Conservation (phyloP, 257 asterid genomes). For the Ballota nigra region DNA sequence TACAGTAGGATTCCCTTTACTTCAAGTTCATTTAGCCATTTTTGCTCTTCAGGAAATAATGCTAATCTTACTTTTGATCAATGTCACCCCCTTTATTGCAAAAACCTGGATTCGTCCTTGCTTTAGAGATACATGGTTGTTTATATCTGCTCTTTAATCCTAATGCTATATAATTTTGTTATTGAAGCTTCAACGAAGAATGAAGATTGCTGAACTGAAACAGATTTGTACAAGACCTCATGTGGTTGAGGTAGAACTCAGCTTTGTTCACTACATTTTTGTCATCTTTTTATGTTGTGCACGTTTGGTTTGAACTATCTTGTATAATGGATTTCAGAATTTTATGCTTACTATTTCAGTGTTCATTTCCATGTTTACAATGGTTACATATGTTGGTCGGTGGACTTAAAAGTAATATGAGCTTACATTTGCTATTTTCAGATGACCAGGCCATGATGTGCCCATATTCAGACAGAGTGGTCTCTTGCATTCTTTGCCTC, state of each 20-base stretch:
- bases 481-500: no score
- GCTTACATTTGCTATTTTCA: no score
- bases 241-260: constrained; percentile 78
- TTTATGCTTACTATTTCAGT: not conserved
- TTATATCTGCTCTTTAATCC: not conserved
- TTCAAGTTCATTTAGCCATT: not conserved
- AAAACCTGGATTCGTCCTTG: not conserved
- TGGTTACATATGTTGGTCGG: no score
- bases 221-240: constrained; percentile 79
- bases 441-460: no score
- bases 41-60: not conserved
- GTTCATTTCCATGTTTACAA: not conserved
- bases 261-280: not conserved
- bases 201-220: constrained; percentile 92
- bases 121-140: not conserved
- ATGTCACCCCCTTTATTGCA: not conserved
- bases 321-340: not conserved
- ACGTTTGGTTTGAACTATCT: not conserved
- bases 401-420: no score
- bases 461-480: no score
- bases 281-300: not conserved
- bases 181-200: constrained; percentile 79
- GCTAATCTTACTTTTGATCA: not conserved
- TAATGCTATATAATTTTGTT: constrained; percentile 15
- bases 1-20: not conserved